Evolutionary conservation across 805 yeast species (phyloP), one percentile per base, ranked within the genome.

Genomic region (Suhomyces sp.): DNA sequence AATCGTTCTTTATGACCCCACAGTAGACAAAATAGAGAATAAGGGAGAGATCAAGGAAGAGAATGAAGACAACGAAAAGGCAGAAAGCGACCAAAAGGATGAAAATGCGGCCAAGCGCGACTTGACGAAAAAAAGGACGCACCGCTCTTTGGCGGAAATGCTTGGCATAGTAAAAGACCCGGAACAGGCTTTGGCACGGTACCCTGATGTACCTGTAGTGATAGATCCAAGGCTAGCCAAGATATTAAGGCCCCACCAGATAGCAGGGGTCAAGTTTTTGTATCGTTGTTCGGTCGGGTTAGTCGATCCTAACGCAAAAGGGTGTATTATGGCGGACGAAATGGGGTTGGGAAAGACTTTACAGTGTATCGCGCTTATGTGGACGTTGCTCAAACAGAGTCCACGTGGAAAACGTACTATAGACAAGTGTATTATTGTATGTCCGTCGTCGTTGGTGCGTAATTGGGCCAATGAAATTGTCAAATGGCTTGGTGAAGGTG

Each of bases 291-390:
- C 96, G 0, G 80, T 97, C 1, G 99, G 99, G 0, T 69, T 92
- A 31, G 80, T 86, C 24, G 90, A 87, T 64, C 80, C 89, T 6
- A 77, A 86, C 31, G 97, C 97, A 0, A 83, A 87, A 62, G 99
- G 99, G 2, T 93, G 97, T 64, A 93, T 93, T 47, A 93, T 93
- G 98, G 97, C 97, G 0, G 97, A 91, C 71, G 97, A 89, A 67
- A 91, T 91, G 97, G 97, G 97, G 3, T 75, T 90, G 39, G 97
- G 97, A 22, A 90, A 90, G 64, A 90, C 97, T 0, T 74, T 90
- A 22, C 97, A 90, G 65, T 93, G 98, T 67, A 79, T 93, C 31
- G 78, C 97, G 0, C 75, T 93, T 29, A 79, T 92, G 88, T 93
- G 98, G 98, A 93, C 97, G 0, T 66, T 93, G 46, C 74, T 93